Evolutionary conservation across 2,329 filamentous ascomycete genomes (phyloP).

Genomic region (Colletotrichum zoysiae): DNA sequence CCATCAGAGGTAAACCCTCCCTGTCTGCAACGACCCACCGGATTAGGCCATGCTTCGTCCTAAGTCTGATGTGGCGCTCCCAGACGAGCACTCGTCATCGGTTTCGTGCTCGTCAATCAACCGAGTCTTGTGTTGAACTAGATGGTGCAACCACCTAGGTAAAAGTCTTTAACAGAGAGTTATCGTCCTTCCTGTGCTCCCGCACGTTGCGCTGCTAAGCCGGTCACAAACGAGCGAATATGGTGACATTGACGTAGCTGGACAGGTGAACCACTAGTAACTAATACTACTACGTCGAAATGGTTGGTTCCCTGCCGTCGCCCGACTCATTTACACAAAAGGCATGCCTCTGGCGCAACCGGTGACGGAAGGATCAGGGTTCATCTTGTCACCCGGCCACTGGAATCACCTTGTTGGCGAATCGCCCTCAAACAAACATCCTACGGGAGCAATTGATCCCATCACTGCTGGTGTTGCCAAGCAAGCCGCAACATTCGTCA

Average conservation of each 20-base stretch:
- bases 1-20: slow-evolving; percentile 4
- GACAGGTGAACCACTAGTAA: not conserved
- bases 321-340: slow-evolving; percentile 7
- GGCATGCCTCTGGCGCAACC: slow-evolving; percentile 7
- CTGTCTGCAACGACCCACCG: slow-evolving; percentile 7
- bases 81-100: not conserved
- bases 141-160: not conserved
- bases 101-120: not conserved
- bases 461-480: too few species aligned
- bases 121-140: not conserved
- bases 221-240: slow-evolving; percentile 1
- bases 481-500: not conserved
- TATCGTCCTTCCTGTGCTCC: not conserved
- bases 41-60: not conserved
- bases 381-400: not conserved
- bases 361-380: not conserved
- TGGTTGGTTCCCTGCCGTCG: not conserved
- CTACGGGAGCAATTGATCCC: not conserved
- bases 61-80: not conserved
- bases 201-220: not conserved
- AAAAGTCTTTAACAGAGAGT: not conserved
- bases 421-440: not conserved
- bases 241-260: not conserved
- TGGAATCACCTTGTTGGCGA: not conserved
- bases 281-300: not conserved